Conservation (phyloP, 1,284 basidiomycete genomes). For the Leccinum holopus region DNA sequence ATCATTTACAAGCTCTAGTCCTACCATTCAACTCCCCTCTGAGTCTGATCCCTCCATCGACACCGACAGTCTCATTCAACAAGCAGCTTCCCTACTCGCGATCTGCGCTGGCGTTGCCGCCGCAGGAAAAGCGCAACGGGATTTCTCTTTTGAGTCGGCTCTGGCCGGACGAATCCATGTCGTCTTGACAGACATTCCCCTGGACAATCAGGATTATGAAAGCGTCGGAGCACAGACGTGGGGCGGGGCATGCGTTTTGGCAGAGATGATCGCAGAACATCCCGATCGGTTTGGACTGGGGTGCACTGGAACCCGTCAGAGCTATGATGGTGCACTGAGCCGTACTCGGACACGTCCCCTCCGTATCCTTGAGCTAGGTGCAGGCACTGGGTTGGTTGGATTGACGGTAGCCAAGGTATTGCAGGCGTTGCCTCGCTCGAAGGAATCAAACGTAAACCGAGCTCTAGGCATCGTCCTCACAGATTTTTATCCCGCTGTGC, state of each 20-base stretch:
- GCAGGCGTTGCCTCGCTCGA: conserved; percentile 19
- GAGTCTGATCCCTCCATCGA: not conserved
- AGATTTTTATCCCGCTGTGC: conserved; percentile 75
- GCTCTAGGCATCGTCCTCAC: conserved; percentile 60
- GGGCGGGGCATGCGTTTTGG: conserved; percentile 83
- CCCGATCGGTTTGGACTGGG: conserved; percentile 55
- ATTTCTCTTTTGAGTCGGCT: conserved; percentile 38
- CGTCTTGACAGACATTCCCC: conserved; percentile 68
- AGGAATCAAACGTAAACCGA: not conserved
- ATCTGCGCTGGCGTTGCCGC: conserved; percentile 61
- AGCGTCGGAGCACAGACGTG: conserved; percentile 89
- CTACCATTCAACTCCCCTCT: conserved; percentile 7
- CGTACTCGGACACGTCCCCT: conserved; percentile 24
- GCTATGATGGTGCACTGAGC: not conserved
- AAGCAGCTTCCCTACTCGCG: conserved; percentile 66
- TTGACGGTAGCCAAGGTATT: conserved; percentile 60
- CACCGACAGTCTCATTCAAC: conserved; percentile 34
- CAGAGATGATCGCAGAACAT: conserved; percentile 68
- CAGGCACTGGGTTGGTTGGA: conserved; percentile 86
- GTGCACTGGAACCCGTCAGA: not conserved
- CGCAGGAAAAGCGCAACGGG: conserved; percentile 45
- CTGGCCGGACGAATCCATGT: conserved; percentile 37
- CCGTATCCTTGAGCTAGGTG: conserved; percentile 79
- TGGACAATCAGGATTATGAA: conserved; percentile 71
- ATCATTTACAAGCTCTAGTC: conserved; percentile 21